A percentile compares a stretch with the other conserved stretches of the same genome.
These are phyloP conservation scores for Lactarius sp. DNA, from an alignment of 768 basidiomycete species.

Conservation along the genomic window DNA sequence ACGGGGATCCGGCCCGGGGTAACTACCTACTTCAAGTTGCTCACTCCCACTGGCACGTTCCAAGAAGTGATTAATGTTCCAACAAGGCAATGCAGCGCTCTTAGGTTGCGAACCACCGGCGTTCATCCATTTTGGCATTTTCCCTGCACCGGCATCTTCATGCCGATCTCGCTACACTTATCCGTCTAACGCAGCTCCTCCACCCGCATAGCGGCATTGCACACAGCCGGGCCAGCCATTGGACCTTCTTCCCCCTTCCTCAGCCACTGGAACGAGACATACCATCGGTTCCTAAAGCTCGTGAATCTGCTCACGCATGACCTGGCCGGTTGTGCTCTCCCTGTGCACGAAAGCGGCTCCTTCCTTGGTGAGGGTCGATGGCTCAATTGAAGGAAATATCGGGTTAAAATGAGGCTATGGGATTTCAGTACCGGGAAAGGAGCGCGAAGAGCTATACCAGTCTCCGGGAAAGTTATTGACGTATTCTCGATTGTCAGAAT, in stretches of 20 bases:
- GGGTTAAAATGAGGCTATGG: constrained; percentile 77
- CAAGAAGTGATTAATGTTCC: no score
- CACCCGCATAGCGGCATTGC: constrained; percentile 2
- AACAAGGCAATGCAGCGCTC: no score
- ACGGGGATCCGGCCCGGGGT: no score
- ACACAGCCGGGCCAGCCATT: background rate
- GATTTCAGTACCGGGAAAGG: constrained; percentile 26
- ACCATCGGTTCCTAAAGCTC: constrained; percentile 74
- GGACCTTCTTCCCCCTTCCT: background rate
- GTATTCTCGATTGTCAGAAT: constrained; percentile 39
- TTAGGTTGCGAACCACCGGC: constrained; percentile 25
- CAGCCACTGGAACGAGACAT: constrained; percentile 16
- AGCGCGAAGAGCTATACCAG: constrained; percentile 28
- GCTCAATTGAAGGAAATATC: constrained; percentile 79
- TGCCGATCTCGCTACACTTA: constrained; percentile 24
- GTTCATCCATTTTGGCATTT: constrained; percentile 29
- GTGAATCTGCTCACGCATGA: constrained; percentile 94
- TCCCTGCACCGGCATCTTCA: constrained; percentile 30
- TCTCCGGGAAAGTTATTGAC: constrained; percentile 27
- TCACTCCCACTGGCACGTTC: no score
- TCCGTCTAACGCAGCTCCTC: constrained; percentile 19
- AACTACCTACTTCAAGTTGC: no score
- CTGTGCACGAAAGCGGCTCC: constrained; percentile 73
- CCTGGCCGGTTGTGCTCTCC: constrained; percentile 78
- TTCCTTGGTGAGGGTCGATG: constrained; percentile 74